Evolutionary conservation across 306 rosid species (phyloP), one percentile per base, ranked within the genome.

Genomic region (Quercus wislizeni): DNA sequence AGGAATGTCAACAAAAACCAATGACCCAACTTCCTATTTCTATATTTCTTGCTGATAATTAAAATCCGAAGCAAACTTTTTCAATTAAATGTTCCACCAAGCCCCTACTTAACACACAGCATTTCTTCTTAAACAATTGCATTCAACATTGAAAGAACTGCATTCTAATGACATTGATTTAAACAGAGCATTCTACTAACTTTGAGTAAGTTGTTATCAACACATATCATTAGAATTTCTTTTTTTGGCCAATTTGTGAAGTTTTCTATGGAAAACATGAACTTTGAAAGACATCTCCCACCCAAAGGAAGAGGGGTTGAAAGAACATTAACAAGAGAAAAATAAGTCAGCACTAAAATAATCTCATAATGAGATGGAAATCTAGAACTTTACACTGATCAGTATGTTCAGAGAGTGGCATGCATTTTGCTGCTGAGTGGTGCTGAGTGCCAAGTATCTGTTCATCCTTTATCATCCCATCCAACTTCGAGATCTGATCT

Each of bases 341-440:
- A 35, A 33, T 38, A 33, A 9, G 27, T 33, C 51, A 68, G 72
- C 54, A 35, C 28, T n/a, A 46, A 35, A 68, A 35, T 35, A 68
- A 68, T 68, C 41, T 68, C 52, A 68, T 33, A n/a, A 33, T 68
- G 51, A 69, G 21, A 46, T 62, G 54, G 46, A 79, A 80, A 54
- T 65, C 69, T 21, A 77, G 77, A 86, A 82, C 77, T 68, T 79
- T 83, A 91, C 87, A 55, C 10, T 68, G 83, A 81, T 55, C 63
- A 57, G 28, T 55, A 21, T 68, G 70, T 6, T 61, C 77, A 4
- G 88, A 67, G 33, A 73, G 41, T 54, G 76, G 23, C 57, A 54
- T 15, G 49, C 80, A 49, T 80, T 79, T 80, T 80, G 75, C 83
- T 13, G 63, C 69, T 72, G 67, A 55, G 71, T 81, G 46, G 46